phyloP scores from a whole-genome alignment of 208 protist species.

The Crithidia sp. region DNA sequence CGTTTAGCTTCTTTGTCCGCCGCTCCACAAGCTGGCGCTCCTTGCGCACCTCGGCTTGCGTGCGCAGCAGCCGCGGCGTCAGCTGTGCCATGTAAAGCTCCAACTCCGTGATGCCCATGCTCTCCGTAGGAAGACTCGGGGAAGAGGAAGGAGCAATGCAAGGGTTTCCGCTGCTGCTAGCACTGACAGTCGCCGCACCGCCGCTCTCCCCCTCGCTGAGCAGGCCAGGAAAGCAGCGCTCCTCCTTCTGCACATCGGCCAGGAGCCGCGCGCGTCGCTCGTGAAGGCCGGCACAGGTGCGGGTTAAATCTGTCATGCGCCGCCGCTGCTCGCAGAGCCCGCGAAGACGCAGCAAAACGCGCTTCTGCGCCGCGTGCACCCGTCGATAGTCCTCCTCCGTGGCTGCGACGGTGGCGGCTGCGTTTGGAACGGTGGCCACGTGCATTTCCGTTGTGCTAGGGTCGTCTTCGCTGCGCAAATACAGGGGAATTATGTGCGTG shows the following conservation, averaged over 20 bases:
- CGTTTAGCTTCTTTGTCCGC: constrained; percentile 39
- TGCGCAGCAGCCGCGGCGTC: constrained; percentile 43
- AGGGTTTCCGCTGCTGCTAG: neutral
- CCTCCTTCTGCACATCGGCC: constrained; percentile 56
- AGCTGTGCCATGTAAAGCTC: constrained; percentile 73
- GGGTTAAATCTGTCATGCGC: constrained; percentile 51
- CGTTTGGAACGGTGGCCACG: neutral
- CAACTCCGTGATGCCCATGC: constrained; percentile 77
- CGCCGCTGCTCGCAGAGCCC: constrained; percentile 42
- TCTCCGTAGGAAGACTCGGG: constrained; percentile 33
- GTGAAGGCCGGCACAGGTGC: constrained; percentile 68
- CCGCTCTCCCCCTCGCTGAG: constrained; percentile 2
- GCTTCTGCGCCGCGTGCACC: constrained; percentile 58
- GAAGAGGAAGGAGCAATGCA: neutral
- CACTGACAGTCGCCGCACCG: neutral
- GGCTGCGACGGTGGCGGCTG: constrained; percentile 4
- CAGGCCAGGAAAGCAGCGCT: constrained; percentile 47
- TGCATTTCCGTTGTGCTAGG: neutral
- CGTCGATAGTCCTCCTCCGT: constrained; percentile 26
- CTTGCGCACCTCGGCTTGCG: constrained; percentile 58
- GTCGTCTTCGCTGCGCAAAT: constrained; percentile 31
- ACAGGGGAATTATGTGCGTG: constrained; percentile 62
- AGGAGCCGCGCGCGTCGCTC: constrained; percentile 45
- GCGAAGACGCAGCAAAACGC: constrained; percentile 50
- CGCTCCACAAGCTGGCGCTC: constrained; percentile 56